Evolutionary conservation across 2,329 filamentous ascomycete species (phyloP).

Genomic region (Endothia cerciana): DNA sequence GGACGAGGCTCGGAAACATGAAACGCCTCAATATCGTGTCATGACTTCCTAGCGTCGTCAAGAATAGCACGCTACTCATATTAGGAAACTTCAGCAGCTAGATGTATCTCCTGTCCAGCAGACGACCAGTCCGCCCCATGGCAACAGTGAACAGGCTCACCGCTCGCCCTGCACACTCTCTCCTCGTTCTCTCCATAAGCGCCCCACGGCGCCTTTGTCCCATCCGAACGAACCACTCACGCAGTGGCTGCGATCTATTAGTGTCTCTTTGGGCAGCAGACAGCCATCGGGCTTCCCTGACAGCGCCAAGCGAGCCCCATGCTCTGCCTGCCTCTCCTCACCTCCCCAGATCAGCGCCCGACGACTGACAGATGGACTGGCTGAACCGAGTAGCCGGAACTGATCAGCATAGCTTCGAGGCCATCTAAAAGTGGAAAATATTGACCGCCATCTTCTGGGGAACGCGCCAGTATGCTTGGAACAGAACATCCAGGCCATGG

Average conservation of each 20-base stretch:
- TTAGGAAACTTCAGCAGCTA: too few relatives aligned
- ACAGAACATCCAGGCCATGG: not conserved
- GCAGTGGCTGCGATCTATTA: too few relatives aligned
- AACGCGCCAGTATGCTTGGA: not conserved
- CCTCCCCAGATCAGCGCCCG: not conserved
- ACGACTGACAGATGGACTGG: not conserved
- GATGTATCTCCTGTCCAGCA: too few relatives aligned
- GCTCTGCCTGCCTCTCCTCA: not conserved
- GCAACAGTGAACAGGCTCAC: not conserved
- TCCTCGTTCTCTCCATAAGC: too few relatives aligned
- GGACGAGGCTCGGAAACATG: too few relatives aligned
- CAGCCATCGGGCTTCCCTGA: not conserved
- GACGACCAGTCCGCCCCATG: not conserved
- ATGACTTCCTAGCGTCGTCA: too few relatives aligned
- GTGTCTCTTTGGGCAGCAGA: not conserved
- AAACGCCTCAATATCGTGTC: too few relatives aligned
- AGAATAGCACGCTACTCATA: too few relatives aligned
- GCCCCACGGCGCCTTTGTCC: too few relatives aligned
- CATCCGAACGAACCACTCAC: too few relatives aligned
- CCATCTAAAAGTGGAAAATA: not conserved
- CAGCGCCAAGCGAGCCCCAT: not conserved
- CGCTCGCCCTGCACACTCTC: too few relatives aligned
- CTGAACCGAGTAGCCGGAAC: not conserved
- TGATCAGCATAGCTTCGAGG: not conserved
- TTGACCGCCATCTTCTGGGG: not conserved